Evolutionary conservation across 768 basidiomycete species (phyloP), one percentile per base, ranked within the genome.

Genomic region (Tricholoma saponaceum): DNA sequence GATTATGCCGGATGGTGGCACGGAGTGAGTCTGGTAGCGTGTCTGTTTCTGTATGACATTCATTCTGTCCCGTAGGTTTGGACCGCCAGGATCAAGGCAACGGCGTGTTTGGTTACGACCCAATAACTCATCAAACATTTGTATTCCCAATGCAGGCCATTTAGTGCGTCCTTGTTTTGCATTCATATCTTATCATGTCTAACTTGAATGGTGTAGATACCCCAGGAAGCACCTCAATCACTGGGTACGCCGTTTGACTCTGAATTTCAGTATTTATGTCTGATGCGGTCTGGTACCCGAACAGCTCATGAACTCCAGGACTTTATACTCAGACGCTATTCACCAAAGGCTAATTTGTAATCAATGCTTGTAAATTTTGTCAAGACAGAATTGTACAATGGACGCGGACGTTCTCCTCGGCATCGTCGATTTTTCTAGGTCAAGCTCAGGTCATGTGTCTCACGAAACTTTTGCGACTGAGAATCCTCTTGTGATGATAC

Each of bases 1-100:
- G 81, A 69, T 86, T 30, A 67, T 88, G 55, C 83, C 83, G 8
- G 82, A 80, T 25, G 72, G 72, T 5, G 64, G 68, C 9, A 60
- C 61, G 4, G 72, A 74, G 78, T 77, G 56, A 57, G 76, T 33
- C 37, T 1, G 18, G 71, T 23, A 3, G 9, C 44, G 35, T 20
- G 23, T 46, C 25, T 50, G 49, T 10, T 1, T 28, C 32, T 1
- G 22, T 32, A 18, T 43, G 18, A n/a, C 5, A 12, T 49, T 30
- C 41, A 13, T 28, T 23, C 49, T 22, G 32, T 51, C 12, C n/a
- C 1, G 14, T 37, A 72, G 70, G 47, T 62, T 78, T 59, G 76
- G 77, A 5, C 63, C 68, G 2, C 66, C 67, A 4, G 73, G 70
- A 9, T 57, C 67, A 33, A 74, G 72, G 16, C 64, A 62, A 51